Conservation (phyloP, 306 rosid genomes). For the Ochetophila trinervis region DNA sequence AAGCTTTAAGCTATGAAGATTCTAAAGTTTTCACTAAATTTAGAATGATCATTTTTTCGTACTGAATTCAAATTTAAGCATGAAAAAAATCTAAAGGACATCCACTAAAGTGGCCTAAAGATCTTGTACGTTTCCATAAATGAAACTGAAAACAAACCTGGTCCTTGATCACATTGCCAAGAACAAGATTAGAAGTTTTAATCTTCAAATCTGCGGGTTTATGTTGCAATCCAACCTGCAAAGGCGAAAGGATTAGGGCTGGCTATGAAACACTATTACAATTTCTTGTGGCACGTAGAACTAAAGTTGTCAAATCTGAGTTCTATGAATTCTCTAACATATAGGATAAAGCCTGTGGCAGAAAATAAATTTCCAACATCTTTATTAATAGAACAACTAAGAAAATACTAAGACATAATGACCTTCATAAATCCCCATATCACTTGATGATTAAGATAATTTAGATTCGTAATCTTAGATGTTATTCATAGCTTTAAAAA, state of each 20-base stretch:
- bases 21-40: background rate
- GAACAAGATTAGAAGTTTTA: constrained; percentile 59
- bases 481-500: too few relatives aligned
- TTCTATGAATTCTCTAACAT: background rate
- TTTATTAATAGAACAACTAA: background rate
- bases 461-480: background rate
- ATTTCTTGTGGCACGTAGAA: background rate
- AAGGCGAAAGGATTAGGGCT: constrained; percentile 19
- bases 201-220: constrained; percentile 55
- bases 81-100: background rate
- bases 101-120: too few relatives aligned
- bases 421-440: too few relatives aligned
- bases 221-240: constrained; percentile 76
- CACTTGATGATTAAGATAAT: background rate
- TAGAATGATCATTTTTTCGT: constrained; percentile 7
- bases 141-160: constrained; percentile 51
- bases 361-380: constrained; percentile 6
- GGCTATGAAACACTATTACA: background rate
- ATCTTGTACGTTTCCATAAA: background rate
- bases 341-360: background rate
- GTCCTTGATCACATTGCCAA: constrained; percentile 48
- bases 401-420: too few relatives aligned
- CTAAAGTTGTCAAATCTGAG: background rate
- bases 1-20: background rate
- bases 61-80: constrained; percentile 3